Conservation (phyloP, 2,329 filamentous ascomycete species). For the Verticillium isaacii region DNA sequence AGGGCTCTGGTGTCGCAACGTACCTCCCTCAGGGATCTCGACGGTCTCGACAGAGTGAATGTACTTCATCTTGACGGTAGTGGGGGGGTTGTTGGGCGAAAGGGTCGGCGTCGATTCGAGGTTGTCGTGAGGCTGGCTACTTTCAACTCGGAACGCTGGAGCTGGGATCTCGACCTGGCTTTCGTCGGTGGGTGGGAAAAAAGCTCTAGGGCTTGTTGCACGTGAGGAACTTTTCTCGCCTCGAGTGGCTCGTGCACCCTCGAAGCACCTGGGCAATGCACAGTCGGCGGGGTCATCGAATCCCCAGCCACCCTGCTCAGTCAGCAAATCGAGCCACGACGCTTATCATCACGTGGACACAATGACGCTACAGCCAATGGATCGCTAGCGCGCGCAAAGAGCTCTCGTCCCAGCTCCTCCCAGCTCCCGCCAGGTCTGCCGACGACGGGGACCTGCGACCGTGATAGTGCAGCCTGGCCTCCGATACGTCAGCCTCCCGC, state of each 20-base stretch:
- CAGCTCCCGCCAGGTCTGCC: not conserved
- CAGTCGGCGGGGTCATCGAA: not conserved
- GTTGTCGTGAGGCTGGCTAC: slow-evolving; percentile 9
- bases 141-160: slow-evolving; percentile 3
- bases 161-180: slow-evolving; percentile 7
- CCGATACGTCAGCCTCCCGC: not conserved
- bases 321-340: not conserved
- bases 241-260: not conserved
- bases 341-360: not conserved
- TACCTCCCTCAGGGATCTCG: slow-evolving; percentile 94
- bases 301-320: not conserved
- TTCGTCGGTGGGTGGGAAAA: slow-evolving; percentile 29
- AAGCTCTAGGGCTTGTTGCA: slow-evolving; percentile 39
- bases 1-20: slow-evolving; percentile 36
- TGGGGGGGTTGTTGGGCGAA: slow-evolving; percentile 35
- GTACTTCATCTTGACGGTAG: slow-evolving; percentile 92
- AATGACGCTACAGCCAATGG: not conserved
- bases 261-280: not conserved
- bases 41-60: slow-evolving; percentile 97
- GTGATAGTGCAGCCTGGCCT: not conserved
- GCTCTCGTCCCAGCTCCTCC: not conserved
- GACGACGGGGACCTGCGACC: not conserved
- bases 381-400: not conserved
- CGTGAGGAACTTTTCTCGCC: slow-evolving; percentile 22
- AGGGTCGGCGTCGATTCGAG: slow-evolving; percentile 8